These are phyloP conservation scores for Rhodomyrtus tomentosa DNA, from an alignment of 345 rosid species.

Conservation along the genomic window DNA sequence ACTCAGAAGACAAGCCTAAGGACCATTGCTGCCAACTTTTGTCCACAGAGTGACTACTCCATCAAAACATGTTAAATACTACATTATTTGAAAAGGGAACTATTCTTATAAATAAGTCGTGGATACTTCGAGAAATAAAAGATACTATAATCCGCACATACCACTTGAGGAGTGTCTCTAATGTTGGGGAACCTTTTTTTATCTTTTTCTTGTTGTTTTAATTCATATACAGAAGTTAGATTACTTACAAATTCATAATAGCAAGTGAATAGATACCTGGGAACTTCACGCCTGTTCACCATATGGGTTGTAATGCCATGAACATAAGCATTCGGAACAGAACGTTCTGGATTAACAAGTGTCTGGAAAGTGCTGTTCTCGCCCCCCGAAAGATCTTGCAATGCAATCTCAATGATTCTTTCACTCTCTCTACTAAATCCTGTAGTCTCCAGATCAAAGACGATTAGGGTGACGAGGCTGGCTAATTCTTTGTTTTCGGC, in stretches of 20 bases:
- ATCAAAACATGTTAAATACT: not conserved
- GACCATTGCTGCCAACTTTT: not conserved
- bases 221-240: not conserved
- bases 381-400: slow-evolving; percentile 80
- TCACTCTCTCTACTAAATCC: slow-evolving; percentile 45
- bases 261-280: slow-evolving; percentile 40
- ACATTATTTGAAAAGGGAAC: not conserved
- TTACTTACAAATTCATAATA: not conserved
- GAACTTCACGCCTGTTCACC: slow-evolving; percentile 74
- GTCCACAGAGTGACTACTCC: not conserved
- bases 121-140: not conserved
- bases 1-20: not conserved
- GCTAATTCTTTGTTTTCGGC: slow-evolving; percentile 41
- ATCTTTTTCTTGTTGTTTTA: not conserved
- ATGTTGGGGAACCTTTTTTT: not conserved
- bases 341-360: slow-evolving; percentile 59
- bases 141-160: not conserved
- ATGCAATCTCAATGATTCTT: slow-evolving; percentile 67
- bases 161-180: not conserved
- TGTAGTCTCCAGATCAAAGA: slow-evolving; percentile 70
- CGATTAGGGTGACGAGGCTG: slow-evolving; percentile 42
- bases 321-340: slow-evolving; percentile 29
- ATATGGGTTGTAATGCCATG: slow-evolving; percentile 62
- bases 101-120: not conserved
- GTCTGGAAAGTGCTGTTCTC: slow-evolving; percentile 78